A percentile compares a stretch with the other conserved stretches of the same genome.
Conservation (phyloP, 2,329 filamentous ascomycete genomes). For the Aspergillus fructus region DNA sequence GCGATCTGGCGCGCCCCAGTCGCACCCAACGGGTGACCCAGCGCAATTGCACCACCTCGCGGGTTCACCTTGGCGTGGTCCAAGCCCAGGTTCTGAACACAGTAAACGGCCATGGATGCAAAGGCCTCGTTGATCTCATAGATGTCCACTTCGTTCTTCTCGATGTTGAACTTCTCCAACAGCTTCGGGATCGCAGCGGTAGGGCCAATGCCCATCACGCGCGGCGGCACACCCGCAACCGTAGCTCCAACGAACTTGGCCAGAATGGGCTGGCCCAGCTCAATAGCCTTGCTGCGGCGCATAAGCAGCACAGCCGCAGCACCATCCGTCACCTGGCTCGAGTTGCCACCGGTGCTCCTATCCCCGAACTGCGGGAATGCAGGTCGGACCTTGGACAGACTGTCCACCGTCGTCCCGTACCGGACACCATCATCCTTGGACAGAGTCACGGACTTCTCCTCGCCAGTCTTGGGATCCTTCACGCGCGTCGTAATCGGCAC, state of each 20-base stretch:
- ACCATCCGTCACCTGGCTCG: constrained; percentile 92
- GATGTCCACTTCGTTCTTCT: constrained; percentile 79
- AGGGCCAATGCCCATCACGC: constrained; percentile 87
- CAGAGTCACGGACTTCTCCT: constrained; percentile 73
- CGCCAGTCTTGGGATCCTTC: constrained; percentile 79
- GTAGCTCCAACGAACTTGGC: constrained; percentile 94
- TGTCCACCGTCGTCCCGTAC: constrained; percentile 82
- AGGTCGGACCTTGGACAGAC: constrained; percentile 77
- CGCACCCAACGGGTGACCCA: constrained; percentile 87
- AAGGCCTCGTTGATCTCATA: constrained; percentile 98
- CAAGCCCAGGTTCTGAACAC: constrained; percentile 65
- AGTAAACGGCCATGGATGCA: constrained; percentile 96
- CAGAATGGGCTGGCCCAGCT: constrained; percentile 85
- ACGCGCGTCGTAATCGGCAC: constrained; percentile 78
- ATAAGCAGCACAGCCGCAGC: constrained; percentile 87
- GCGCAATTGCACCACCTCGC: constrained; percentile 86
- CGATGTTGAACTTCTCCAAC: constrained; percentile 73
- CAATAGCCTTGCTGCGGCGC: constrained; percentile 86
- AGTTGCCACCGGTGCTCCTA: constrained; percentile 86
- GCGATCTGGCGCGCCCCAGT: constrained; percentile 89
- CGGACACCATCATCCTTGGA: constrained; percentile 88
- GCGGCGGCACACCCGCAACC: constrained; percentile 82
- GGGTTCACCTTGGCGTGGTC: constrained; percentile 79
- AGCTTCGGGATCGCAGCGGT: constrained; percentile 73
- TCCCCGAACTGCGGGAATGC: constrained; percentile 91